Evolutionary conservation across 495 filamentous ascomycete genomes (phyloP).

Genomic region (Aspergillus bertholletiae): DNA sequence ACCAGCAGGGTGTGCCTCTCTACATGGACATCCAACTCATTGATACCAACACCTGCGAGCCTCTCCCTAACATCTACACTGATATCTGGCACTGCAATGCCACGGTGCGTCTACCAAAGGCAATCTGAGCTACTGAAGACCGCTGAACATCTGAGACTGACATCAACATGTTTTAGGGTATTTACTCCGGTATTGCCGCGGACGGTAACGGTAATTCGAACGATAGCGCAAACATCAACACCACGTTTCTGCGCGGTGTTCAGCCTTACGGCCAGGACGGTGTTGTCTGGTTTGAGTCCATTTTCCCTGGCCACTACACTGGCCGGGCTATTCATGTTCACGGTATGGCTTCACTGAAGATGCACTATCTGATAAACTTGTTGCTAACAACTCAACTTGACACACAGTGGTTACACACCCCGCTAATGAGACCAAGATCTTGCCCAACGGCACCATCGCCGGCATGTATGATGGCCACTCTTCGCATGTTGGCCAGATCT

Average conservation of each 20-base stretch:
- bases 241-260: conserved; percentile 50
- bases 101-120: conserved; percentile 15
- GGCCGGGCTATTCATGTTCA: conserved; percentile 36
- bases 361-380: too few relatives aligned
- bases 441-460: conserved; percentile 29
- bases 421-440: conserved; percentile 24
- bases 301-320: conserved; percentile 56
- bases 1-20: conserved; percentile 51
- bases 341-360: too few relatives aligned
- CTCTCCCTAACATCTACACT: conserved; percentile 49
- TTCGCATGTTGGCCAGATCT: conserved; percentile 59
- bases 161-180: conserved; percentile 31
- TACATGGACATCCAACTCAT: conserved; percentile 58
- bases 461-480: conserved; percentile 25
- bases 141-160: conserved; percentile 3
- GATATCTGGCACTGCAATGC: conserved; percentile 58
- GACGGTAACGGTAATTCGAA: conserved; percentile 45
- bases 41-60: conserved; percentile 53
- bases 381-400: too few relatives aligned
- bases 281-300: conserved; percentile 45
- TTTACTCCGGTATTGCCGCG: conserved; percentile 55
- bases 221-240: conserved; percentile 37
- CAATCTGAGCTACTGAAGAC: neutral
- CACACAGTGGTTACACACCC: conserved; percentile 25
- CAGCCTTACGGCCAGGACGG: conserved; percentile 48